Base-by-base conservation (phyloP, 495 filamentous ascomycete genomes). In the Opeltia flavorubescens region DNA sequence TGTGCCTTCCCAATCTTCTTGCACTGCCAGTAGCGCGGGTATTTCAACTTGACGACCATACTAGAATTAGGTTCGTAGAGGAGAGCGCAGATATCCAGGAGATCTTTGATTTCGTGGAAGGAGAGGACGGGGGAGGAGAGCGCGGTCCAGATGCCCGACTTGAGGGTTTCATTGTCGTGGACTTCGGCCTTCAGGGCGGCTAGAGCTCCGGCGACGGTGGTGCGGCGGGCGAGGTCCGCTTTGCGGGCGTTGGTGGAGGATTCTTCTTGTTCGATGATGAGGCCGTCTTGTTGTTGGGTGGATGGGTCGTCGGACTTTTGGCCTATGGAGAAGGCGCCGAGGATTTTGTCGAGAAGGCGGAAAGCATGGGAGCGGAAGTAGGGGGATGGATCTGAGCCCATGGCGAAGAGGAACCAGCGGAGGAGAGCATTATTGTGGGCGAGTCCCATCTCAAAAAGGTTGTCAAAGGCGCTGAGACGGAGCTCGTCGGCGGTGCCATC, bases 241-340 rank as follows among this genome's bases (percentile, higher is more conserved):
- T 83, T 76, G 24, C 83, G 74, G 24, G 75, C 69, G 48, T 81
- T 75, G 2, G 81, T 80, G 13, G 44, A 33, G 17, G 76, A 69
- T 5, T 75, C 76, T 52, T 84, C 81, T 55, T 83, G 75, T 50
- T 94, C 86, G 44, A 96, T 78, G 38, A 94, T 78, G 50, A 98
- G 66, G n/a, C 74, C 79, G 42, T 73, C 75, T 8, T 67, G 65
- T 12, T 70, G 58, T 7, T 56, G 43, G 20, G 42, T 27, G 12
- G 33, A 30, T 30, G 49, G 27, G 17, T 13, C 25, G 25, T 59
- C 59, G 15, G 52, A 43, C 7, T 60, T 55, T 42, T 84, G 78
- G 25, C 85, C 87, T 39, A 93, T 74, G 3, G 89, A 89, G 45
- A 95, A 73, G 46, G 77, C 72, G 2, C 85, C 93, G 27, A 99